phyloP scores from a whole-genome alignment of 305 asterid species.

The Lippia alba region DNA sequence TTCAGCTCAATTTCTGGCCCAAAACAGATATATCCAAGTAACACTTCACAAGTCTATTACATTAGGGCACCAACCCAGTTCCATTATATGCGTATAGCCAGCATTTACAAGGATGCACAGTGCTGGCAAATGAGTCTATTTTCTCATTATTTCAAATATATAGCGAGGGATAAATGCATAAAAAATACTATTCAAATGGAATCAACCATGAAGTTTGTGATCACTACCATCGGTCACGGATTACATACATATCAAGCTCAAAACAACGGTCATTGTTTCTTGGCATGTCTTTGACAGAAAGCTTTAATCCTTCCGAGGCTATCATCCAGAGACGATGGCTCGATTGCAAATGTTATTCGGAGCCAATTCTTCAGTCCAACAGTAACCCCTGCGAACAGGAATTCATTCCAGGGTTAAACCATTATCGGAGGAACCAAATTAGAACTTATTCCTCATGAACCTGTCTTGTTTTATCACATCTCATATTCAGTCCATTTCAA shows the following conservation, averaged over 20 bases:
- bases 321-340: slow-evolving; percentile 60
- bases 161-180: too few species aligned
- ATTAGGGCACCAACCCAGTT: too few species aligned
- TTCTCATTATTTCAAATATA: too few species aligned
- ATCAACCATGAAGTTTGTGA: slow-evolving; percentile 20
- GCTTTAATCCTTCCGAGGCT: slow-evolving; percentile 60
- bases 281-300: slow-evolving; percentile 56
- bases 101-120: too few species aligned
- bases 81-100: too few species aligned
- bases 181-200: not conserved
- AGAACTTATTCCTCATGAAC: not conserved
- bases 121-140: not conserved
- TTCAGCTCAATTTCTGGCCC: too few species aligned
- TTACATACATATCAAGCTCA: too few species aligned
- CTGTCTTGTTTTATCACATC: not conserved
- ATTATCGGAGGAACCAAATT: not conserved
- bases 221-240: not conserved
- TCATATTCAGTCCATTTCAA: not conserved
- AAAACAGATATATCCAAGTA: too few species aligned
- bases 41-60: not conserved
- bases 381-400: slow-evolving; percentile 54
- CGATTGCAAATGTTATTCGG: slow-evolving; percentile 68
- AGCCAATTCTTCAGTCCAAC: slow-evolving; percentile 77
- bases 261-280: slow-evolving; percentile 53
- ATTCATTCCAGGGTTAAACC: not conserved